Evolutionary conservation across 2,329 filamentous ascomycete species (phyloP).

Genomic region (Clonostachys chloroleuca): DNA sequence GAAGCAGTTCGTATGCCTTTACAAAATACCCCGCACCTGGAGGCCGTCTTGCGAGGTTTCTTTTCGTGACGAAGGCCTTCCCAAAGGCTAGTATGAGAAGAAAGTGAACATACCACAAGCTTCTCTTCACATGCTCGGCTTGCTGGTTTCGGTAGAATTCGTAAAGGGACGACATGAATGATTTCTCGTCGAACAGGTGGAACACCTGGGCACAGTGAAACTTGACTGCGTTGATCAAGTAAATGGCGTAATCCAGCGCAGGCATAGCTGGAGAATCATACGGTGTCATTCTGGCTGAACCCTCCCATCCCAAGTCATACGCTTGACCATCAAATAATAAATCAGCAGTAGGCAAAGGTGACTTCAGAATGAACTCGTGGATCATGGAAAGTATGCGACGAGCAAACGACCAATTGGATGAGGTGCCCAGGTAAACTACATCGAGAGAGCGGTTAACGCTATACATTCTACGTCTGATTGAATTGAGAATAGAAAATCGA

Average conservation of each 20-base stretch:
- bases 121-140: not conserved
- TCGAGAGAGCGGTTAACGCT: constrained; percentile 45
- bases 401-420: constrained; percentile 52
- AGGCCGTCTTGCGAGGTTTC: constrained; percentile 15
- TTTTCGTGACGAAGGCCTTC: constrained; percentile 15
- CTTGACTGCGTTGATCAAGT: constrained; percentile 50
- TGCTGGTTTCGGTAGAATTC: constrained; percentile 14
- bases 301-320: constrained; percentile 47
- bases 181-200: constrained; percentile 47
- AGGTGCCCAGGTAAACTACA: constrained; percentile 48
- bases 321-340: constrained; percentile 45
- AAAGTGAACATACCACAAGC: not conserved
- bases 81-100: not conserved
- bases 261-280: constrained; percentile 24
- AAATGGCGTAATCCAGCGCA: constrained; percentile 45
- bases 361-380: constrained; percentile 37
- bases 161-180: constrained; percentile 33
- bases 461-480: constrained; percentile 43
- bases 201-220: constrained; percentile 50
- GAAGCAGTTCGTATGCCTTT: not conserved
- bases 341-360: constrained; percentile 32
- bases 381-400: constrained; percentile 40
- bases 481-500: constrained; percentile 30
- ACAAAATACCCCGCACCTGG: not conserved
- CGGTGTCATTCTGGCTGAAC: constrained; percentile 38